These are phyloP conservation scores for Stephanodiscus minutulus DNA, from an alignment of 108 stramenopile species.

Conservation along the genomic window DNA sequence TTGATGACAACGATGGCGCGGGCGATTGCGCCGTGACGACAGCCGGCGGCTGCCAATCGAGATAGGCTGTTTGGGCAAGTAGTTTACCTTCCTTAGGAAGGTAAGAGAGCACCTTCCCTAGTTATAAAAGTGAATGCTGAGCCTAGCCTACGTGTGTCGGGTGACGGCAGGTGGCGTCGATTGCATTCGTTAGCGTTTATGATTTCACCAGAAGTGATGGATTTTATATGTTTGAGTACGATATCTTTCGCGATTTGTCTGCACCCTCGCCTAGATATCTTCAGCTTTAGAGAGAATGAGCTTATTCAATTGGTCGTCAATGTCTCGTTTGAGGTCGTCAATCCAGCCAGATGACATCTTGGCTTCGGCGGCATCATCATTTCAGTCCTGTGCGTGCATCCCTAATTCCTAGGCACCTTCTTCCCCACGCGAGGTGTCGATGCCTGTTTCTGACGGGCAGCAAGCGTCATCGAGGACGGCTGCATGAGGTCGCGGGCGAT, in stretches of 20 bases:
- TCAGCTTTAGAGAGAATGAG: neutral
- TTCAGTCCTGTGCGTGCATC: neutral
- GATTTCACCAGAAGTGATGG: neutral
- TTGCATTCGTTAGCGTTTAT: neutral
- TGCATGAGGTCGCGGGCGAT: conserved; percentile 59
- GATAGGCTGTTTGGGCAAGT: no score
- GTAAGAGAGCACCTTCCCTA: no score
- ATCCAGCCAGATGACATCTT: neutral
- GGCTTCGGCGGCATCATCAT: neutral
- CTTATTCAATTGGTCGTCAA: neutral
- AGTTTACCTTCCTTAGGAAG: no score
- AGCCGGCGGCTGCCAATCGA: no score
- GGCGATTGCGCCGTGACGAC: no score
- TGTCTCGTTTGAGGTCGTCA: neutral
- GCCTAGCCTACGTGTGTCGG: no score
- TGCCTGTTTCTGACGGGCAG: conserved; percentile 6
- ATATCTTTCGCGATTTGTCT: neutral
- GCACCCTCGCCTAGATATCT: neutral
- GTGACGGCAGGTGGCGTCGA: no score
- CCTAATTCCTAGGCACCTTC: conserved; percentile 18
- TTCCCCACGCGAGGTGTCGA: conserved; percentile 33
- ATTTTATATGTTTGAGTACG: neutral
- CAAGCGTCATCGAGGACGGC: conserved; percentile 2
- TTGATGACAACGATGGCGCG: no score
- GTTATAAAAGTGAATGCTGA: no score